Evolutionary conservation across 2,329 filamentous ascomycete genomes (phyloP).

Genomic region (Apiospora saccharicola): DNA sequence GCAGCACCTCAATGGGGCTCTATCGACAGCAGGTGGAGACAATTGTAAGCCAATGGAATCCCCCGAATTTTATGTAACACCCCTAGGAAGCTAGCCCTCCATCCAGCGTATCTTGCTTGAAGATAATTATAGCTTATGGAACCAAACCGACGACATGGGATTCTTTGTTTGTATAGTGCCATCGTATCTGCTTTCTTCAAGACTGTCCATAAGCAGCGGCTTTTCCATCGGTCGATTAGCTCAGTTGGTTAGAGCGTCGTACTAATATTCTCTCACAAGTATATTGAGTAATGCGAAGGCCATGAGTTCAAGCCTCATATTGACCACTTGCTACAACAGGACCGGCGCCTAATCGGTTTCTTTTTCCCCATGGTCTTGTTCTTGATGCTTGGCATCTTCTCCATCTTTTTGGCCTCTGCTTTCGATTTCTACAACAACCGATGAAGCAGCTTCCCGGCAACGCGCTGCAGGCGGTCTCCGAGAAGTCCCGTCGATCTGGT

Average conservation of each 20-base stretch:
- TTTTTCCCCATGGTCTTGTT: background rate
- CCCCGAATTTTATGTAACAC: background rate
- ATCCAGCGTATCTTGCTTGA: background rate
- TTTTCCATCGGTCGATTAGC: background rate
- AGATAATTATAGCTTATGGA: background rate
- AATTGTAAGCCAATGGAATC: no score
- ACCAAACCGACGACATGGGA: background rate
- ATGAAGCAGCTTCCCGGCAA: background rate
- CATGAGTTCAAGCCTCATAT: conserved; percentile 19
- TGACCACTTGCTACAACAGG: background rate
- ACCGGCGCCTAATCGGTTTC: background rate
- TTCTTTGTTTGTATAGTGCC: background rate
- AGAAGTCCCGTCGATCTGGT: no score
- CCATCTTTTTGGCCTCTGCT: background rate
- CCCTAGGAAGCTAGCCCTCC: no score
- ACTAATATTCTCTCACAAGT: conserved; percentile 14
- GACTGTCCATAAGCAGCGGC: background rate
- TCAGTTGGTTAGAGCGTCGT: conserved; percentile 22
- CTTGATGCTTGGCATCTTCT: background rate
- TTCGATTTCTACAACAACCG: background rate
- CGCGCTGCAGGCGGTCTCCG: no score
- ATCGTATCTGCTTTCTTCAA: background rate
- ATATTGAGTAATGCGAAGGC: conserved; percentile 14
- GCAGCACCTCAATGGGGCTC: background rate
- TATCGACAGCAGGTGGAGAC: no score